phyloP scores from a whole-genome alignment of 345 rosid genomes.

The Camelina neglecta region DNA sequence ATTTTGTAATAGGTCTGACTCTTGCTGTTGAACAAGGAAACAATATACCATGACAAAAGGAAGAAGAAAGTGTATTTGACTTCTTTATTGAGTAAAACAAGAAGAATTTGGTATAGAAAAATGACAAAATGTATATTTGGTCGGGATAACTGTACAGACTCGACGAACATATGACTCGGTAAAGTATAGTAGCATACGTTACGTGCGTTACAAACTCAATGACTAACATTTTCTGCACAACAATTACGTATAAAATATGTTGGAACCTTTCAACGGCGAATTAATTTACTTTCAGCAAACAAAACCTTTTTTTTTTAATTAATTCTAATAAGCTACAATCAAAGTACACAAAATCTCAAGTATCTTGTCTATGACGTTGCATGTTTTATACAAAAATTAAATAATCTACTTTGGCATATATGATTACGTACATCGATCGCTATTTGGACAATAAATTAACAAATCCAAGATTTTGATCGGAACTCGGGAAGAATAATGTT shows the following conservation, averaged over 20 bases:
- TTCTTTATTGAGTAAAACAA: neutral
- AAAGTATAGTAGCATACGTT: conserved; percentile 29
- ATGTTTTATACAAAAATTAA: neutral
- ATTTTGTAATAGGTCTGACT: conserved; percentile 8
- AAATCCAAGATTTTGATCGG: neutral
- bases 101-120: neutral
- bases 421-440: neutral
- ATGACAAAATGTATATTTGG: neutral
- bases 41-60: neutral
- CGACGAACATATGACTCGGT: conserved; percentile 28
- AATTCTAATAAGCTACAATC: neutral
- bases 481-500: neutral
- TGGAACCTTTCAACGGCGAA: conserved; percentile 13
- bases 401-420: conserved; percentile 5
- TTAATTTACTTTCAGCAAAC: neutral
- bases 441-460: neutral
- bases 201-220: conserved; percentile 3
- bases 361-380: neutral
- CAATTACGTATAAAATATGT: conserved; percentile 12
- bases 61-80: neutral
- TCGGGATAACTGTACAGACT: neutral
- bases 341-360: neutral
- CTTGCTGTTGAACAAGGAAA: neutral
- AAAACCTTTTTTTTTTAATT: neutral
- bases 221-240: conserved; percentile 7